These are phyloP conservation scores for Myxozyma neglecta DNA, from an alignment of 805 yeast genomes.

Conservation along the genomic window DNA sequence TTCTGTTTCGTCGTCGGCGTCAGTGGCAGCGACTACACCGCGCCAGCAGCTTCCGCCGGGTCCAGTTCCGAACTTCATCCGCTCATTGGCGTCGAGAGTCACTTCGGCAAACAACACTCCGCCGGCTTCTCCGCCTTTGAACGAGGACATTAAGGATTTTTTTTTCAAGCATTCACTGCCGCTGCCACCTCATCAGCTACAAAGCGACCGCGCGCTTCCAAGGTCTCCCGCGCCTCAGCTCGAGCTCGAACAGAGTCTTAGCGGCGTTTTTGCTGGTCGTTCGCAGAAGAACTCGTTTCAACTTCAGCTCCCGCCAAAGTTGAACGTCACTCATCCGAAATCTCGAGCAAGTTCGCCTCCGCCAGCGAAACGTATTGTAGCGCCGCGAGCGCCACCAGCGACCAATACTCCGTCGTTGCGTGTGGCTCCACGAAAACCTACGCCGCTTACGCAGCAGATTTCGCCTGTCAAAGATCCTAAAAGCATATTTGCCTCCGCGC, in stretches of 20 bases:
- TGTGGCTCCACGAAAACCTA: constrained; percentile 13
- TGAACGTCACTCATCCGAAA: constrained; percentile 31
- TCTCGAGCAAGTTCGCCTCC: constrained; percentile 36
- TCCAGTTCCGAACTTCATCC: constrained; percentile 25
- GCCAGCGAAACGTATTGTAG: constrained; percentile 30
- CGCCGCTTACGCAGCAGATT: not conserved
- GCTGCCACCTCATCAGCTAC: not conserved
- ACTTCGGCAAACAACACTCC: constrained; percentile 30
- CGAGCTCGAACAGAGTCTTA: constrained; percentile 19
- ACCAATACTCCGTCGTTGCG: constrained; percentile 19
- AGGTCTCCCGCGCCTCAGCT: not conserved
- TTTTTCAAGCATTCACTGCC: constrained; percentile 21
- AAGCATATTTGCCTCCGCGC: constrained; percentile 35
- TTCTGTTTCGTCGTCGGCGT: not conserved
- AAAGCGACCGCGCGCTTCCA: not conserved
- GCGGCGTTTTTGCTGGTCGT: constrained; percentile 12
- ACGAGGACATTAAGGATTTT: constrained; percentile 21
- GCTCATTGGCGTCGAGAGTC: constrained; percentile 30
- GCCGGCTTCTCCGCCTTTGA: constrained; percentile 29
- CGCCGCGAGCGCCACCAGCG: constrained; percentile 13
- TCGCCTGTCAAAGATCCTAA: constrained; percentile 14
- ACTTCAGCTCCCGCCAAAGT: too few species aligned
- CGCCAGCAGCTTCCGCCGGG: constrained; percentile 14
- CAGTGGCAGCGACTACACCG: constrained; percentile 6
- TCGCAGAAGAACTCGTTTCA: not conserved